Evolutionary conservation across 2,329 filamentous ascomycete genomes (phyloP).

Genomic region (Trichoderma breve): DNA sequence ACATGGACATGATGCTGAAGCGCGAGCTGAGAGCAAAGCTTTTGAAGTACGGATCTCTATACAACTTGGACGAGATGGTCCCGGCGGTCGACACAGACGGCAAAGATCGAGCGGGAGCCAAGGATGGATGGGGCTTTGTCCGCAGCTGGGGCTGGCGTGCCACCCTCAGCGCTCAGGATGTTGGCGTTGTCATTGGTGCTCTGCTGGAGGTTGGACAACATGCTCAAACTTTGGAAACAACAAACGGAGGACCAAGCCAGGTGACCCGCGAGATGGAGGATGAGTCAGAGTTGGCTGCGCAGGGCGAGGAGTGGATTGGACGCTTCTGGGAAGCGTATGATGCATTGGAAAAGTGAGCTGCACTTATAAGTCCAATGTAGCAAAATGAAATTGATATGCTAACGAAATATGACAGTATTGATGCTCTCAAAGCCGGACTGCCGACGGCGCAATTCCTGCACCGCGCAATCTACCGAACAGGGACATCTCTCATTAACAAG

Average conservation of each 20-base stretch:
- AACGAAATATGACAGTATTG: constrained; percentile 53
- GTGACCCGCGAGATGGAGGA: constrained; percentile 43
- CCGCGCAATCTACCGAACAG: constrained; percentile 88
- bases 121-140: constrained; percentile 96
- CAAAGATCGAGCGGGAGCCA: constrained; percentile 66
- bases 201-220: constrained; percentile 85
- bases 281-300: constrained; percentile 49
- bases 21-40: constrained; percentile 80
- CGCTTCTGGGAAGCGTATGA: constrained; percentile 73
- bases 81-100: constrained; percentile 72
- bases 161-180: constrained; percentile 87
- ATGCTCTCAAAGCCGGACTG: constrained; percentile 71
- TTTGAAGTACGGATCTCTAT: constrained; percentile 86
- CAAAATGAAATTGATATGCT: background rate
- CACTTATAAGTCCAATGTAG: background rate
- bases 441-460: constrained; percentile 85
- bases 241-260: constrained; percentile 32
- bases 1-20: constrained; percentile 98
- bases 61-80: constrained; percentile 91
- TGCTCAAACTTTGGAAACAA: constrained; percentile 35
- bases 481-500: constrained; percentile 87
- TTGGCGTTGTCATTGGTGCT: constrained; percentile 87
- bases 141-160: constrained; percentile 97
- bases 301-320: constrained; percentile 62
- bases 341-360: constrained; percentile 63